Evolutionary conservation across 2,329 filamentous ascomycete genomes (phyloP), one percentile per base, ranked within the genome.

Genomic region (Ramularia endophylla): DNA sequence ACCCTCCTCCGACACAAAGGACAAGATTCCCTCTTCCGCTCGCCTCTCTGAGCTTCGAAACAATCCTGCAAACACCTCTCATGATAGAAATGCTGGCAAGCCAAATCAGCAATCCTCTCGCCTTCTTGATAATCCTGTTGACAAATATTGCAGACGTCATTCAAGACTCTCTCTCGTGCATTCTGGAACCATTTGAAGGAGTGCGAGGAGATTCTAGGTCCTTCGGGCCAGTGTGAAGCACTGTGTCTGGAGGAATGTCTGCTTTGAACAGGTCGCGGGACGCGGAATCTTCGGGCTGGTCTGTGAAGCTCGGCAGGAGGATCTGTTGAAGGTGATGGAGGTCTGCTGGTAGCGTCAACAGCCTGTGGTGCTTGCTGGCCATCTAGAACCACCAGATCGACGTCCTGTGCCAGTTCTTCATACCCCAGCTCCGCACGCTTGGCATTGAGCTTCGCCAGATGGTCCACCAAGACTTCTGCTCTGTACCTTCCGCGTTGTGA

Each of bases 81-180:
- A 17, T 43, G 40, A 33, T 20, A 43, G 35, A 43, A 43, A 17
- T 43, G 40, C 28, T 38, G 16, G 27, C 40, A 43, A 5, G 33
- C 28, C 9, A 43, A 28, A 25, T 43, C 33, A 8, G 15, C 34
- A 18, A 43, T 43, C 5, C 29, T 32, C 8, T 43, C 40, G 1
- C 19, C 28, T 8, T 43, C 40, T 9, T 18, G 25, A 18, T 38
- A 43, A 4, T 15, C 11, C 15, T 43, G 34, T 8, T 29, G 34
- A 19, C 40, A 43, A n/a, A 43, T 37, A 9, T 17, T 34, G 18
- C 40, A 43, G 7, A 37, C 19, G 28, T 43, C 40, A 8, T 32
- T 20, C 2, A 33, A n/a, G 36, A 43, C 36, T 8, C 41, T 28
- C 16, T 43, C 41, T 5, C 31, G 18, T 7, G 36, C 36, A n/a